phyloP scores from a whole-genome alignment of 1,284 basidiomycete genomes.

The Sparassis latifolia region DNA sequence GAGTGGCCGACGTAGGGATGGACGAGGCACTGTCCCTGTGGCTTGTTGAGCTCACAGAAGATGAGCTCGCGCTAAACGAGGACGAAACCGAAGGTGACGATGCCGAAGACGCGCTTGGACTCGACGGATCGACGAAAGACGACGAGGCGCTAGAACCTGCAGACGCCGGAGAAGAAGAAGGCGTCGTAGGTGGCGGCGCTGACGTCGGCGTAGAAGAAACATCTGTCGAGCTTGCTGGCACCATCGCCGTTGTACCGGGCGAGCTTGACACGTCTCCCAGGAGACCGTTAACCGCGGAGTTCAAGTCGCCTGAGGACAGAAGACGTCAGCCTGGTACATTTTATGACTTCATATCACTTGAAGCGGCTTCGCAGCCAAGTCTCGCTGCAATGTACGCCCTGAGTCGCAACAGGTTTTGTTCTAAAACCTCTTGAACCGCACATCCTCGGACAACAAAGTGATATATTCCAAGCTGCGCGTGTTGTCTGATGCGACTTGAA shows the following conservation, averaged over 20 bases:
- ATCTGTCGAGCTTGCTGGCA: constrained; percentile 13
- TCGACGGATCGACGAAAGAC: not conserved
- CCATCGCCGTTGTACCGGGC: constrained; percentile 11
- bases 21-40: not conserved
- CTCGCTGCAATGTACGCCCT: too few species aligned
- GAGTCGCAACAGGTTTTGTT: too few species aligned
- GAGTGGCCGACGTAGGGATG: constrained; percentile 2
- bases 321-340: not conserved
- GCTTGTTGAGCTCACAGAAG: not conserved
- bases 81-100: not conserved
- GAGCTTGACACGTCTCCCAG: not conserved
- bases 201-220: not conserved
- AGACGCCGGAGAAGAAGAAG: not conserved
- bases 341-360: too few species aligned
- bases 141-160: not conserved
- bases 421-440: too few species aligned
- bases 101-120: not conserved
- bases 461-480: too few species aligned
- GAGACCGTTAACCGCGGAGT: too few species aligned
- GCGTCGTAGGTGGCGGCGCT: not conserved
- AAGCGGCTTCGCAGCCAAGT: too few species aligned
- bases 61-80: not conserved
- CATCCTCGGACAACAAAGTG: too few species aligned
- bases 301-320: not conserved
- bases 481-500: too few species aligned